phyloP scores from a whole-genome alignment of 2,329 filamentous ascomycete species.

The Chlorencoelia australis region DNA sequence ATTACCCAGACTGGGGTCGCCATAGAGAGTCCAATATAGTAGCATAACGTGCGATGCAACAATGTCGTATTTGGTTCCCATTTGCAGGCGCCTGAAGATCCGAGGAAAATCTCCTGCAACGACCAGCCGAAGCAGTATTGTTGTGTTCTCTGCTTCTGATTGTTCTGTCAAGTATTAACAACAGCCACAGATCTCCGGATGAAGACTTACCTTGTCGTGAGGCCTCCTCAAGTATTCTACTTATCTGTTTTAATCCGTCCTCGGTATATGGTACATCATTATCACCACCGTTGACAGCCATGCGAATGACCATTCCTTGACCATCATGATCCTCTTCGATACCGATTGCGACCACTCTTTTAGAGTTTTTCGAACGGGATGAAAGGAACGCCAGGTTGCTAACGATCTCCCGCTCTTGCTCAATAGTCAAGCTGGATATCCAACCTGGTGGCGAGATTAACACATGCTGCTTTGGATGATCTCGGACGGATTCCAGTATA shows the following conservation, averaged over 20 bases:
- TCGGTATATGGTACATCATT: too few species aligned
- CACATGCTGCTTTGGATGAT: constrained; percentile 6
- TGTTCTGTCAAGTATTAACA: too few species aligned
- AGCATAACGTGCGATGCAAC: too few species aligned
- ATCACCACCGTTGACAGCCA: constrained; percentile 18
- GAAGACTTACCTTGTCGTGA: background rate
- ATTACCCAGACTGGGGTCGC: too few species aligned
- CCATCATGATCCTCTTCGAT: constrained; percentile 18
- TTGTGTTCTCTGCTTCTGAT: too few species aligned
- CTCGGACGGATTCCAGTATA: background rate
- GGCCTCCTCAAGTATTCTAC: too few species aligned
- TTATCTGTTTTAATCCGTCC: too few species aligned
- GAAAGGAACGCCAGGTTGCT: constrained; percentile 20
- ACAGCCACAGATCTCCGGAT: background rate
- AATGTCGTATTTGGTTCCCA: too few species aligned
- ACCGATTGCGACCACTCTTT: constrained; percentile 17
- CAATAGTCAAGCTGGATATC: constrained; percentile 7
- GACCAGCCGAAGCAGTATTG: too few species aligned
- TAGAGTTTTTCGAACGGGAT: constrained; percentile 11
- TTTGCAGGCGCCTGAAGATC: too few species aligned
- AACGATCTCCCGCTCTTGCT: constrained; percentile 18
- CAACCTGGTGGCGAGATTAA: background rate
- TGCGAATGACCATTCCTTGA: constrained; percentile 14
- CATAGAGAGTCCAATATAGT: too few species aligned
- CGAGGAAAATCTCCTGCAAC: too few species aligned